These are phyloP conservation scores for Plasmodium reichenowi DNA, from an alignment of 169 alveolate species.

Conservation along the genomic window DNA sequence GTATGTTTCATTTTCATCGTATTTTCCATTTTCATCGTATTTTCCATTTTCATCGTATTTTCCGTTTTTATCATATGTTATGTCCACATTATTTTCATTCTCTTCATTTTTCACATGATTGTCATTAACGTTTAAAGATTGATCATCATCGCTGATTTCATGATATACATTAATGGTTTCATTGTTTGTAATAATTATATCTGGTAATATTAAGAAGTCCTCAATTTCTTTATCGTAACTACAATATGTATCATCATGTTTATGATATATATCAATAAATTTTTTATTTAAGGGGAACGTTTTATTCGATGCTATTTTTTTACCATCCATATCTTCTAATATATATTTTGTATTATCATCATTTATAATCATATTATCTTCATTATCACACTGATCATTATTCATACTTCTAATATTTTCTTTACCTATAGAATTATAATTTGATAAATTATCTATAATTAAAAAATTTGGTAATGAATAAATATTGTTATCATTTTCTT, in stretches of 20 bases:
- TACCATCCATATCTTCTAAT: neutral
- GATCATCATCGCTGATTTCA: neutral
- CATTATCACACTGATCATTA: neutral
- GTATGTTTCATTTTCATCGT: too few relatives aligned
- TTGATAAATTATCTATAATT: conserved; percentile 19
- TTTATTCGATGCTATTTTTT: conserved; percentile 15
- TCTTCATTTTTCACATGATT: neutral
- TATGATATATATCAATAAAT: conserved; percentile 51
- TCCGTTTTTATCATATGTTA: too few relatives aligned
- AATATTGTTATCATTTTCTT: conserved; percentile 25
- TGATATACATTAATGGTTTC: neutral
- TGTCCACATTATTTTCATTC: neutral
- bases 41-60: too few relatives aligned
- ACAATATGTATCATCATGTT: conserved; percentile 43
- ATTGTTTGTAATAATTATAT: neutral
- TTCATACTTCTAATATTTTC: neutral
- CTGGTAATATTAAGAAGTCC: conserved; percentile 42
- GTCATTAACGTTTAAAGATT: neutral
- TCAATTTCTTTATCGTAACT: conserved; percentile 54
- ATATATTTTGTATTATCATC: neutral
- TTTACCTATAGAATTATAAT: neutral
- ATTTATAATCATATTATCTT: neutral
- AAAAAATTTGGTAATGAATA: conserved; percentile 24
- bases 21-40: too few relatives aligned
- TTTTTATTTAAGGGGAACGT: conserved; percentile 31